Base-by-base conservation (phyloP, 495 filamentous ascomycete genomes). In the Xylaria longipes region DNA sequence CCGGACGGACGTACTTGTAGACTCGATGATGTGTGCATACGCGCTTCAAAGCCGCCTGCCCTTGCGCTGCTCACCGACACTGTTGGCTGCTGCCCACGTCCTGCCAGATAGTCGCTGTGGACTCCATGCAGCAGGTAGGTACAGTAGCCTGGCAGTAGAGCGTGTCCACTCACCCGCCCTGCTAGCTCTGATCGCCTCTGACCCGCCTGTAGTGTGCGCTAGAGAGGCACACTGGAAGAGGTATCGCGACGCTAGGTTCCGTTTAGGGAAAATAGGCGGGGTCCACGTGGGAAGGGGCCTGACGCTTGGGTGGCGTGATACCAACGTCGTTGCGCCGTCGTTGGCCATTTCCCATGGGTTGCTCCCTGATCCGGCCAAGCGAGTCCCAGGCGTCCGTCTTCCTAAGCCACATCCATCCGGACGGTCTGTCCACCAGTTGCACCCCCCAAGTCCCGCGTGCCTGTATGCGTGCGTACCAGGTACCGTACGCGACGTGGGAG, bases 281-380 rank as follows among this genome's bases (percentile, higher is more conserved):
- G 69, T 71, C 69, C 69, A 71, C 69, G 69, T 71, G 69, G 68
- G 46, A 70, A 71, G 37, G 48, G 57, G 14, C 12, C 45, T 45
- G 27, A 56, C 46, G 60, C 69, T 39, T 71, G 35, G 35, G 69
- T 71, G 69, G 69, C 69, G 69, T 71, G 69, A 71, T 41, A 50
- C 45, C 63, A 52, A 65, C 63, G 63, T 65, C 29, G 37, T 50
- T 61, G 46, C 48, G 52, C 37, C 54, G 35, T 29, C 60, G 68
- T 61, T 70, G 68, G 46, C 29, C 31, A 39, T 9, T 50, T 35
- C 17, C 9, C 22, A 33, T 37, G 54, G 54, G 37, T 6, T 29
- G 35, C 15, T 56, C 54, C 68, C 68, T 54, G 31, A 70, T 70
- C 61, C 46, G 60, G 60, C 25, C 60, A 71, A 56, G 65, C 65